Percentiles rank a stretch among this genome's conserved stretches.
These are phyloP conservation scores for Jaminaea rosea DNA, from an alignment of 1,284 basidiomycete species.

Conservation along the genomic window DNA sequence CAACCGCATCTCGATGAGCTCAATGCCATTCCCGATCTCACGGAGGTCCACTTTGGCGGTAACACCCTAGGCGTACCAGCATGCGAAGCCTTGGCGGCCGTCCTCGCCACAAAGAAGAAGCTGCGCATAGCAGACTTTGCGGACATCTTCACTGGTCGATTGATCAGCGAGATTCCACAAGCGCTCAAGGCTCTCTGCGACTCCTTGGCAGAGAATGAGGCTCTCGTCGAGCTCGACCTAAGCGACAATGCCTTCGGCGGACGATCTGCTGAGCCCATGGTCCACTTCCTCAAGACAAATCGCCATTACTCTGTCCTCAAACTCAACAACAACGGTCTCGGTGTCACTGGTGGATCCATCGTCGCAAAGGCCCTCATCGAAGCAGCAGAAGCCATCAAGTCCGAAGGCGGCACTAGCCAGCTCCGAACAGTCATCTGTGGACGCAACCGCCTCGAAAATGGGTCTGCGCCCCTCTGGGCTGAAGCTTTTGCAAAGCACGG, in stretches of 20 bases:
- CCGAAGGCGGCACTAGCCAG: constrained; percentile 61
- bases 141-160: constrained; percentile 93
- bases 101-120: constrained; percentile 61
- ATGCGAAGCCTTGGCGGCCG: constrained; percentile 71
- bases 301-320: constrained; percentile 69
- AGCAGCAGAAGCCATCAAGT: constrained; percentile 64
- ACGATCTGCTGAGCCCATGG: constrained; percentile 87
- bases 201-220: constrained; percentile 68
- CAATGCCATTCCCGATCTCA: constrained; percentile 58
- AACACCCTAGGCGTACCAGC: constrained; percentile 95
- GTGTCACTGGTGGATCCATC: constrained; percentile 76
- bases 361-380: constrained; percentile 74
- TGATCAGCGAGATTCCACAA: constrained; percentile 88
- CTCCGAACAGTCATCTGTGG: constrained; percentile 81
- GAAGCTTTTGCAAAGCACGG: constrained; percentile 78
- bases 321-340: constrained; percentile 94
- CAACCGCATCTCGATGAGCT: constrained; percentile 58
- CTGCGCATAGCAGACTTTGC: constrained; percentile 88
- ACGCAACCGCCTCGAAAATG: constrained; percentile 86
- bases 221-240: constrained; percentile 78
- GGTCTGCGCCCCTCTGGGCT: constrained; percentile 73
- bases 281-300: constrained; percentile 58
- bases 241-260: constrained; percentile 96
- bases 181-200: constrained; percentile 82
- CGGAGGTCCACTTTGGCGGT: constrained; percentile 83